Conservation (phyloP, 805 yeast species). For the Cyberlindnera euphorbiae region DNA sequence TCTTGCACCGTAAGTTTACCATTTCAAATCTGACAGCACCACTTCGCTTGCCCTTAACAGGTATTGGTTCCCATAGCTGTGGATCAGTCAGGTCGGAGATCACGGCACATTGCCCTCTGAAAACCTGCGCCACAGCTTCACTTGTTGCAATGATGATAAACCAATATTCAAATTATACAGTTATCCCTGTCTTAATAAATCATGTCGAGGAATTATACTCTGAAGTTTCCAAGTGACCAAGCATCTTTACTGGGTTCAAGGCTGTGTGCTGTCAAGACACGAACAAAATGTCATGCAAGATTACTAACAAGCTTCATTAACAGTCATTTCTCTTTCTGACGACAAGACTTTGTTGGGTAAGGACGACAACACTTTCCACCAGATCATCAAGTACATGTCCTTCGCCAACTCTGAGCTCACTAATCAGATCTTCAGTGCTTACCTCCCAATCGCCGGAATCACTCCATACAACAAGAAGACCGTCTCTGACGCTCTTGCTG, state of each 20-base stretch:
- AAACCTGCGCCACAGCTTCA: no score
- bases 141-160: slow-evolving; percentile 57
- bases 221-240: no score
- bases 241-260: no score
- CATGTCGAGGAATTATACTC: slow-evolving; percentile 62
- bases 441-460: slow-evolving; percentile 59
- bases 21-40: no score
- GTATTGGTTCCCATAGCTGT: no score
- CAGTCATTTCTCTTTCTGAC: slow-evolving; percentile 31
- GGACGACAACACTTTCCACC: slow-evolving; percentile 53
- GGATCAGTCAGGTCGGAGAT: no score
- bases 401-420: slow-evolving; percentile 66
- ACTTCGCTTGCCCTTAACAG: no score
- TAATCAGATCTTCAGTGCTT: slow-evolving; percentile 40
- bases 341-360: slow-evolving; percentile 55
- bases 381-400: slow-evolving; percentile 71
- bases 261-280: no score
- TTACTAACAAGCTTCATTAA: no score
- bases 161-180: slow-evolving; percentile 53
- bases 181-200: slow-evolving; percentile 82
- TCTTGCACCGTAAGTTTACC: slow-evolving; percentile 51
- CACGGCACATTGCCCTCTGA: no score
- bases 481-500: slow-evolving; percentile 42
- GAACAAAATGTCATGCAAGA: no score
- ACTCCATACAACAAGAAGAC: slow-evolving; percentile 73